Evolutionary conservation across 345 rosid species (phyloP), one percentile per base, ranked within the genome.

Genomic region (Dipteronia dyeriana): DNA sequence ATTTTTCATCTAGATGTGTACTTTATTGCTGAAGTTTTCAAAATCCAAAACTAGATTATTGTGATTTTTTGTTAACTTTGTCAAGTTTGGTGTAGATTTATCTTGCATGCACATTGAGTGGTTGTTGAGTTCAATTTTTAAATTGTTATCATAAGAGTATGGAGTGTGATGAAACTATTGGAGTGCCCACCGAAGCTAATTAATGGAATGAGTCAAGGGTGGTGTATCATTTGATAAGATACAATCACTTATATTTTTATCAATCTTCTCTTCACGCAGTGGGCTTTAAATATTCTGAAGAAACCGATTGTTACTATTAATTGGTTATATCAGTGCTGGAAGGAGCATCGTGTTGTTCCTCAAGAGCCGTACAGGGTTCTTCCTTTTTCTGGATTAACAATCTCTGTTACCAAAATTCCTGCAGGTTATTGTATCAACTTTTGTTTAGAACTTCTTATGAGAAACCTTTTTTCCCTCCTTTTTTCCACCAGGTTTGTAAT

Each of bases 331-430:
- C 97, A 89, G 74, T 96, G 99, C 79, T 91, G 95, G 92, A 88
- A 38, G 76, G 99, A 96, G 86, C 99, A 96, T 71, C 99, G 97
- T 68, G 87, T 94, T 81, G 98, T 95, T 80, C 92, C 99, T 73
- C 97, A 88, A 78, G 98, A 93, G 77, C 76, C 89, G n/a, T 90
- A 84, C 86, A 89, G 86, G 86, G 91, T 94, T 88, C 98, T 88
- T 83, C 97, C 99, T 31, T 96, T 96, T 82, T 82, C 86, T 78
- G 99, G 99, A 78, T 87, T 96, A 82, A 85, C 85, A 43, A 91
- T 96, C 68, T 89, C 88, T 75, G 97, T 96, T 75, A 91, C 99
- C n/a, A 83, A 87, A 85, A 79, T 91, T 79, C 84, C 85, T 63
- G 84, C 92, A 91, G 98, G 98, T 94, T 77, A 79, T 79, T 34